These are phyloP conservation scores for Plasmopara muralis DNA, from an alignment of 352 stramenopile species.

Conservation along the genomic window DNA sequence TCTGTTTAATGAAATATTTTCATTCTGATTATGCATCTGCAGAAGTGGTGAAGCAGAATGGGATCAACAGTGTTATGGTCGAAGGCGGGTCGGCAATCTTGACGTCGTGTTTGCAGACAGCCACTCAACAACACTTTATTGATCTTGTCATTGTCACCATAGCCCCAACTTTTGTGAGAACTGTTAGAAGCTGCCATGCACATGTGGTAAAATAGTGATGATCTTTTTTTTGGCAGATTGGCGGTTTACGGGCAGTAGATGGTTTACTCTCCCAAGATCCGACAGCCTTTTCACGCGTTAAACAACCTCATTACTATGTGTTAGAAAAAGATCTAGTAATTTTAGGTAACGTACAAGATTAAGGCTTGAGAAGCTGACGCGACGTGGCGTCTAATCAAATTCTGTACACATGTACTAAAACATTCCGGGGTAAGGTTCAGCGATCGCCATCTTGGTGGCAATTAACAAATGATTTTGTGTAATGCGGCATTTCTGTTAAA, in stretches of 20 bases:
- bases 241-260: slow-evolving; percentile 44
- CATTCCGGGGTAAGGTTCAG: no score
- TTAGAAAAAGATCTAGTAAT: slow-evolving; percentile 47
- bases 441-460: no score
- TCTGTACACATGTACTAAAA: neutral
- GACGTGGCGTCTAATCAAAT: slow-evolving; percentile 1
- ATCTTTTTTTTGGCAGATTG: slow-evolving; percentile 34
- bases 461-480: no score
- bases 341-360: slow-evolving; percentile 22
- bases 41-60: slow-evolving; percentile 34
- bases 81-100: slow-evolving; percentile 77
- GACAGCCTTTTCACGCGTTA: slow-evolving; percentile 30
- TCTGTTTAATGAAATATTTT: neutral
- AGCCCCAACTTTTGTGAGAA: slow-evolving; percentile 68
- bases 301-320: slow-evolving; percentile 24
- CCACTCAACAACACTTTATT: slow-evolving; percentile 36
- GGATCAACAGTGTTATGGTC: slow-evolving; percentile 69
- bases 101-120: slow-evolving; percentile 51
- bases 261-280: slow-evolving; percentile 15
- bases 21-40: no score
- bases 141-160: slow-evolving; percentile 72
- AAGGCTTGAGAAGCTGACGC: slow-evolving; percentile 2
- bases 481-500: no score
- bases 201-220: slow-evolving; percentile 1
- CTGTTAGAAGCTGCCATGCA: neutral